A percentile compares a stretch with the other conserved stretches of the same genome.
These are phyloP conservation scores for Glutinoglossum americanum DNA, from an alignment of 495 filamentous ascomycete genomes.

Conservation along the genomic window DNA sequence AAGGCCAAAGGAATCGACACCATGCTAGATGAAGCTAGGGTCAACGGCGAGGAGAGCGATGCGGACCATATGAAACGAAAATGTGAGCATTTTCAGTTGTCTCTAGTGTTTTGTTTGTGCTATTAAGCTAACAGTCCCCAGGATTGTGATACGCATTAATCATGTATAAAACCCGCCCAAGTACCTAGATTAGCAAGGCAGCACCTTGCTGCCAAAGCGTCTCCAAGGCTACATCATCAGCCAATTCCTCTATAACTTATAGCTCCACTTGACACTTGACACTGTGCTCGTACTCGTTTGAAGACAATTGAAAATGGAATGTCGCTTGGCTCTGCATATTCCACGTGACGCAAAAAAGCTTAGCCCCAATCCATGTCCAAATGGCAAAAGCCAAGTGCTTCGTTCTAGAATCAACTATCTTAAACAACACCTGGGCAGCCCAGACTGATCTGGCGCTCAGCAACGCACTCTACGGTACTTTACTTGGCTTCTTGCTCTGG, in stretches of 20 bases:
- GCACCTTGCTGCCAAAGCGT: too few relatives aligned
- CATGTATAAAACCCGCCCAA: not conserved
- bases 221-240: not conserved
- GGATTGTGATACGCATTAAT: not conserved
- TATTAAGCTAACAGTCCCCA: not conserved
- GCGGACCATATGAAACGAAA: slow-evolving; percentile 24
- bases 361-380: not conserved
- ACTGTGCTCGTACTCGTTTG: too few relatives aligned
- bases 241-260: not conserved
- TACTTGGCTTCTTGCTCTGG: not conserved
- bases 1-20: slow-evolving; percentile 71
- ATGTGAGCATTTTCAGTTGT: not conserved
- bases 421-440: not conserved
- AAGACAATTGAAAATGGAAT: not conserved
- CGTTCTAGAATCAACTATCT: not conserved
- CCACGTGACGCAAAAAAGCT: not conserved
- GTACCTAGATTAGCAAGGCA: too few relatives aligned
- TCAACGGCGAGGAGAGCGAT: slow-evolving; percentile 64
- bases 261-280: not conserved
- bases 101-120: not conserved
- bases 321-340: not conserved
- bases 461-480: not conserved
- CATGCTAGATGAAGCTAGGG: slow-evolving; percentile 67
- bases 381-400: not conserved
- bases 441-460: not conserved